phyloP scores from a whole-genome alignment of 345 rosid genomes.

The Gossypium mustelinum region DNA sequence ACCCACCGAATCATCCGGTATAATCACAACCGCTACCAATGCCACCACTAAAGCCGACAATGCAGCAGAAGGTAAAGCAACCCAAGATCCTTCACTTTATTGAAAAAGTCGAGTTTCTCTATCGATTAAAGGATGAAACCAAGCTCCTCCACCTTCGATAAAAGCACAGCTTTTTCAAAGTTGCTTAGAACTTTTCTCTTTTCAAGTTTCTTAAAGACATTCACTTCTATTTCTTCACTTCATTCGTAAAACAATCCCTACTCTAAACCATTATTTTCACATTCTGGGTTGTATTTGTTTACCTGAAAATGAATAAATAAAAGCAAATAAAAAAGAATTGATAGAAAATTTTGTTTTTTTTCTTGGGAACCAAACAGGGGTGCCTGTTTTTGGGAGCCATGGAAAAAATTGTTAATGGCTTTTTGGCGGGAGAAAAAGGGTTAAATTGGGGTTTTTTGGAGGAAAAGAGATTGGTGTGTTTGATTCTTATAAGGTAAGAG shows the following conservation, averaged over 20 bases:
- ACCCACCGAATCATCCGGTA: constrained; percentile 27
- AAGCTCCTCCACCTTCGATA: constrained; percentile 67
- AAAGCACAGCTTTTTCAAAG: constrained; percentile 72
- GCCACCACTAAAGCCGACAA: constrained; percentile 70
- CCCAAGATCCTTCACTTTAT: constrained; percentile 42
- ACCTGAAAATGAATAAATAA: constrained; percentile 33
- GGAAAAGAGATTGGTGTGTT: constrained; percentile 27
- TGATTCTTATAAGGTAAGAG: constrained; percentile 32
- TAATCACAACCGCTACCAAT: constrained; percentile 50
- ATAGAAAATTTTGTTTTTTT: background rate
- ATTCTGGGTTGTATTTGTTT: constrained; percentile 55
- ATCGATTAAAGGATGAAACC: constrained; percentile 27
- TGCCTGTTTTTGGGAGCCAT: constrained; percentile 85
- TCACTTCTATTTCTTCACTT: constrained; percentile 71
- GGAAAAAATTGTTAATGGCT: constrained; percentile 46
- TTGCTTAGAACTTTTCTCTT: constrained; percentile 76
- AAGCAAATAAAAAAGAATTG: no score
- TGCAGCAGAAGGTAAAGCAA: constrained; percentile 72
- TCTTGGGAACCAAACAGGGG: background rate
- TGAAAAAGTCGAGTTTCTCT: no score
- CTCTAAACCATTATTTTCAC: constrained; percentile 92
- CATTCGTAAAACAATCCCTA: constrained; percentile 75
- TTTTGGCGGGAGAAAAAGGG: constrained; percentile 28
- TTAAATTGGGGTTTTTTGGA: constrained; percentile 21
- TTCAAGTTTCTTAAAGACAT: constrained; percentile 90